Evolutionary conservation across 2,329 filamentous ascomycete genomes (phyloP).

Genomic region (Claviceps sp.): DNA sequence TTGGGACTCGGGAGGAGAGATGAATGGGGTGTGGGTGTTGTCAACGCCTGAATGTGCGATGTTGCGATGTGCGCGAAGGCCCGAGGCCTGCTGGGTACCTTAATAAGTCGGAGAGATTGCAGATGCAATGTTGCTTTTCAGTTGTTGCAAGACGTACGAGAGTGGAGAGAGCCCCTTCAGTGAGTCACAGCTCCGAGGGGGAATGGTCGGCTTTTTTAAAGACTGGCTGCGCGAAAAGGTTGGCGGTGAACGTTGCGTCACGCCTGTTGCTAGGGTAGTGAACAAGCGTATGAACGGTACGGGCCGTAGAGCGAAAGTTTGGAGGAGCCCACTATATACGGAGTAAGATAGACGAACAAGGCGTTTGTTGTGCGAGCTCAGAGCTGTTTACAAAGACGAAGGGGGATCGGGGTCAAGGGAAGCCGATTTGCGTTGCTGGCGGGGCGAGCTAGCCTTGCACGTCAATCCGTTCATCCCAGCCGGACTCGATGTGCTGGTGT

Average conservation of each 20-base stretch:
- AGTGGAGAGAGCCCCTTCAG: background rate
- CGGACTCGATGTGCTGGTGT: background rate
- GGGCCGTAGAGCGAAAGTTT: background rate
- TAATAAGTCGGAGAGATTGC: background rate
- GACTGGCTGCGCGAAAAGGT: too few species aligned
- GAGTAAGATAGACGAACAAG: background rate
- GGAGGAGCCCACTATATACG: background rate
- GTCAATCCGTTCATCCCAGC: background rate
- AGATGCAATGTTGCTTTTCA: background rate
- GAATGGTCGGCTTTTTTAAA: background rate
- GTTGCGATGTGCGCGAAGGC: background rate
- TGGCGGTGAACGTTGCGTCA: background rate
- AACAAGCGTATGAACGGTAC: background rate
- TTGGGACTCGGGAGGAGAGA: background rate
- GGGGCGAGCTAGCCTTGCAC: background rate
- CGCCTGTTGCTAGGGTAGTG: background rate
- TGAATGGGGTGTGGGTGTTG: conserved; percentile 8
- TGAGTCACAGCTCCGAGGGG: background rate
- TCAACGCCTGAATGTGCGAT: conserved; percentile 11
- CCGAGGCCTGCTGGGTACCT: too few species aligned
- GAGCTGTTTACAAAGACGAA: background rate
- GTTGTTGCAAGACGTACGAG: background rate
- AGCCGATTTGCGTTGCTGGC: conserved; percentile 1
- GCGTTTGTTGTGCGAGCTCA: background rate
- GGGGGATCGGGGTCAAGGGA: background rate